A percentile compares a stretch with the other conserved stretches of the same genome.
Conservation (phyloP, 1,284 basidiomycete species). For the Sutorius eximius region DNA sequence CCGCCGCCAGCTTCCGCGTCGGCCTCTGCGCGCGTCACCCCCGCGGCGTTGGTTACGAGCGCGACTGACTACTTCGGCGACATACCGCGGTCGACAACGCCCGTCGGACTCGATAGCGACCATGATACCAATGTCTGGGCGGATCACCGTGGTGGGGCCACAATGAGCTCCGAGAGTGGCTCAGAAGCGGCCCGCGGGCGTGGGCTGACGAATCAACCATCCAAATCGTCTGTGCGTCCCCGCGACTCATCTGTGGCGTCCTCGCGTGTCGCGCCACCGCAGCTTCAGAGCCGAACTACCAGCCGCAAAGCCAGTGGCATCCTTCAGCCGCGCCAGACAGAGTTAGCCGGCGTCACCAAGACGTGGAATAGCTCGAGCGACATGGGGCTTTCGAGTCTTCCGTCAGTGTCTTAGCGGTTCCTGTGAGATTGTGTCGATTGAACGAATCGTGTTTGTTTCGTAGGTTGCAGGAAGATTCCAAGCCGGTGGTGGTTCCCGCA, state of each 20-base stretch:
- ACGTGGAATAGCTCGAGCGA: slow-evolving; percentile 33
- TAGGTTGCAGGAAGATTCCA: slow-evolving; percentile 38
- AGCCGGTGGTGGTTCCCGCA: slow-evolving; percentile 9
- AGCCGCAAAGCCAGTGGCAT: slow-evolving; percentile 29
- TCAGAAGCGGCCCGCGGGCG: slow-evolving; percentile 24
- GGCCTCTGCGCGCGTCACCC: slow-evolving; percentile 25
- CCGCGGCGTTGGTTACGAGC: slow-evolving; percentile 16
- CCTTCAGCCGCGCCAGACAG: slow-evolving; percentile 30
- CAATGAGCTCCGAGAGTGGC: slow-evolving; percentile 18
- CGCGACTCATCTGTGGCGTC: slow-evolving; percentile 29
- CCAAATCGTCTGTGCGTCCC: slow-evolving; percentile 27
- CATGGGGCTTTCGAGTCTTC: slow-evolving; percentile 20
- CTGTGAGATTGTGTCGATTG: not conserved
- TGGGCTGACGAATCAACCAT: slow-evolving; percentile 16
- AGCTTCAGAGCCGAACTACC: slow-evolving; percentile 19
- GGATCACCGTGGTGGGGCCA: slow-evolving; percentile 11
- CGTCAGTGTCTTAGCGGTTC: slow-evolving; percentile 18
- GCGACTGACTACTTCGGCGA: slow-evolving; percentile 25
- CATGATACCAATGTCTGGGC: slow-evolving; percentile 31
- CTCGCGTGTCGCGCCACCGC: slow-evolving; percentile 21
- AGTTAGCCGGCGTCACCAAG: slow-evolving; percentile 33
- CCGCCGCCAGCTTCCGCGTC: slow-evolving; percentile 14
- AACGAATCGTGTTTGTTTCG: not conserved
- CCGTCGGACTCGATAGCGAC: slow-evolving; percentile 23
- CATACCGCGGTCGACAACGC: slow-evolving; percentile 31